Evolutionary conservation across 371 early-diverging fungal species (phyloP).

Genomic region (Batrachochytrium dendrobatidis): DNA sequence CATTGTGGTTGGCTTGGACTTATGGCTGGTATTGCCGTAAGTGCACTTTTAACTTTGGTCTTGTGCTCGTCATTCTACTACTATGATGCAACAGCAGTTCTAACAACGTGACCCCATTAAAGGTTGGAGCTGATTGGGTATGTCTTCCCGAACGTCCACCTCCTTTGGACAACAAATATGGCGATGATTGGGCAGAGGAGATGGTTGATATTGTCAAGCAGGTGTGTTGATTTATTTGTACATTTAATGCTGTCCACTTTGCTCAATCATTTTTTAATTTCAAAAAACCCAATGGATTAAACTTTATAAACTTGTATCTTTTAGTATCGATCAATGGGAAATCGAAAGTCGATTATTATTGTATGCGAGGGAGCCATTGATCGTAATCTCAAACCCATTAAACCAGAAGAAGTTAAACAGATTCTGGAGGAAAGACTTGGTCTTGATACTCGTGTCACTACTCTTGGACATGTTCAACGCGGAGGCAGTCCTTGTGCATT

Average conservation of each 20-base stretch:
- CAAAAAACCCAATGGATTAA: background rate
- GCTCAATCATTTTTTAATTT: too few species aligned
- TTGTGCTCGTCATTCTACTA: background rate
- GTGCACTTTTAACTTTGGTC: background rate
- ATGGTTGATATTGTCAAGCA: conserved; percentile 62
- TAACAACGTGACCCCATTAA: background rate
- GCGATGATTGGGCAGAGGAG: conserved; percentile 77
- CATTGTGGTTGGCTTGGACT: conserved; percentile 99
- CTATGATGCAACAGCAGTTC: background rate
- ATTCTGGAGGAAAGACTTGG: conserved; percentile 68
- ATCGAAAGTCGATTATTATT: conserved; percentile 89
- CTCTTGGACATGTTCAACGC: conserved; percentile 97
- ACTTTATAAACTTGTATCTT: too few species aligned
- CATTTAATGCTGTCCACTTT: too few species aligned
- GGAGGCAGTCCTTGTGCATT: conserved; percentile 94
- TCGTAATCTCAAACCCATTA: conserved; percentile 80
- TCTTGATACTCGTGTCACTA: conserved; percentile 93
- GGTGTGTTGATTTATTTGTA: conserved; percentile 11
- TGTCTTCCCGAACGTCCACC: conserved; percentile 97
- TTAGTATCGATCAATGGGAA: conserved; percentile 72
- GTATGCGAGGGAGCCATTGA: conserved; percentile 98
- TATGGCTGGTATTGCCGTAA: conserved; percentile 81
- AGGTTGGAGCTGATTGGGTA: conserved; percentile 87
- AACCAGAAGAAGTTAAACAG: conserved; percentile 75
- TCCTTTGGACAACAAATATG: conserved; percentile 37